Base-by-base conservation (phyloP, 306 rosid species). In the Vicia villosa region DNA sequence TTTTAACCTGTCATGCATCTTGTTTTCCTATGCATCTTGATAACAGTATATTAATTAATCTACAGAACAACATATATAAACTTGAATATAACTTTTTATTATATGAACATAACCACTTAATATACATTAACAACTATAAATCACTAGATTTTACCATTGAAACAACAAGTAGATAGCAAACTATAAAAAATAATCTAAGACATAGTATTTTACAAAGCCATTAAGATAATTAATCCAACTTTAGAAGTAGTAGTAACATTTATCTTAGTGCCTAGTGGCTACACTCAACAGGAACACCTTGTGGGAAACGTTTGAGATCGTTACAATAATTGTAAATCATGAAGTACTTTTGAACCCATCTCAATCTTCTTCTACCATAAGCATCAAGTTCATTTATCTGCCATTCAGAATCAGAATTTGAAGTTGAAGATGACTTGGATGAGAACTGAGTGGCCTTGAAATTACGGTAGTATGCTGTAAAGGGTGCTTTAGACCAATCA, bases 401-500 rank as follows among this genome's bases (percentile, higher is more conserved):
- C 69, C 59, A 75, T 10, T 45, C 54, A 66, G 83, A 37, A 46
- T 51, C 75, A 15, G 80, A 43, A 34, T 60, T 51, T 43, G 41
- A 66, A 71, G 38, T 24, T 37, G 41, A 72, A 71, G 55, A 55
- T 47, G 74, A 65, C 69, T 21, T 65, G 3, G 81, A 5, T 26
- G 86, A 77, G 40, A 67, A 77, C 10, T 68, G 79, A 20, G 74
- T 79, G 62, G 68, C 82, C 51, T 72, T 80, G 74, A 86, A 89
- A 41, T 72, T 75, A 2, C 79, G 54, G 65, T 81, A 89, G 66
- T 80, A 81, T 19, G 96, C 90, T 5, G 77, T 80, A 61, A 89
- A 89, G 12, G 96, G 96, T 26, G 89, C 87, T 43, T 87, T 76
- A 10, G 85, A 75, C 96, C 96, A 89, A 71, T 87, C 84, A 0